phyloP scores from a whole-genome alignment of 1,284 basidiomycete species.

The Cryptococcus sp. region DNA sequence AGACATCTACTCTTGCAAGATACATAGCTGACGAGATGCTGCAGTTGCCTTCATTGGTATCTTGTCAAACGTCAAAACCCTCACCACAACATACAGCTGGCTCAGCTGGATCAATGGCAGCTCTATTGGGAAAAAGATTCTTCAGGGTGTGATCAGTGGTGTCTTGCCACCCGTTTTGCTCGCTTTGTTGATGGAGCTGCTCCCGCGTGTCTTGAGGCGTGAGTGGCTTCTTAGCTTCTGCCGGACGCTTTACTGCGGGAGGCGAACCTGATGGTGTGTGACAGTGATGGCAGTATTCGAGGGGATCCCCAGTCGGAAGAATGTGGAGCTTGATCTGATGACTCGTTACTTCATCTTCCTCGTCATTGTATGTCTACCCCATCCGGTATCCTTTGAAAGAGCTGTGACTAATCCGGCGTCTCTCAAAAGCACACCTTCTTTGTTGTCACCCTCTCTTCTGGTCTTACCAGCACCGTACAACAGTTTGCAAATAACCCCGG shows the following conservation, averaged over 20 bases:
- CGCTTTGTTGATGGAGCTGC: constrained; percentile 64
- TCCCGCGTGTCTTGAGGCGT: constrained; percentile 68
- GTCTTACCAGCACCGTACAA: constrained; percentile 56
- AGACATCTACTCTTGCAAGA: no score
- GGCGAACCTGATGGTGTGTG: not conserved
- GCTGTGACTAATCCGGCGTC: not conserved
- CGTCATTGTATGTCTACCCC: constrained; percentile 56
- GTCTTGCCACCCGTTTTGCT: constrained; percentile 67
- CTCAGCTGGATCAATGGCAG: constrained; percentile 60
- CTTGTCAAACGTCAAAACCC: constrained; percentile 53
- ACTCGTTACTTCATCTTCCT: constrained; percentile 71
- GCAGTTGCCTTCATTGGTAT: constrained; percentile 53
- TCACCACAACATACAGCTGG: constrained; percentile 56
- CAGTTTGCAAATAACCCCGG: constrained; percentile 56
- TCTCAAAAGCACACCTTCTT: constrained; percentile 58
- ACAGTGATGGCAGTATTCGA: constrained; percentile 64
- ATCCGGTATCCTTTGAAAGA: no score
- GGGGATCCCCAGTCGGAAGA: constrained; percentile 67
- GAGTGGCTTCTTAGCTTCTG: constrained; percentile 28
- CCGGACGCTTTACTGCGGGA: not conserved
- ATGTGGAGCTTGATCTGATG: constrained; percentile 71
- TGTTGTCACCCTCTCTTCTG: constrained; percentile 65
- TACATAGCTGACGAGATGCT: not conserved
- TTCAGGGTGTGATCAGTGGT: constrained; percentile 62
- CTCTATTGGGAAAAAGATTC: constrained; percentile 28